Percentiles rank a stretch among this genome's conserved stretches.
Conservation (phyloP, 192 early-diverging fungal species). For the Chytriomyces sp. region DNA sequence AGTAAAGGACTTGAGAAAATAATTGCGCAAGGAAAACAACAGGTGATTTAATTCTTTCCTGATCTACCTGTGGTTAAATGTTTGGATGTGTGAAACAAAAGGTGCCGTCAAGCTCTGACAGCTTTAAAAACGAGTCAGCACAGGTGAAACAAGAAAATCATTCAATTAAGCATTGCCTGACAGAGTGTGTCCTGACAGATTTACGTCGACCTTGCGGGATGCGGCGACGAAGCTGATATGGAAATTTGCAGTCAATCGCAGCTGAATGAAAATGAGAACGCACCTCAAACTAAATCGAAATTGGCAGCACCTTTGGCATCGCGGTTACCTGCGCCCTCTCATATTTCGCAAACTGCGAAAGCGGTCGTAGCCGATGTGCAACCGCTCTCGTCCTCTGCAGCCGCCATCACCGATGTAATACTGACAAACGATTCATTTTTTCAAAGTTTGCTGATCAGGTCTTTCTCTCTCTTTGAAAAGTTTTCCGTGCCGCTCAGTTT, state of each 20-base stretch:
- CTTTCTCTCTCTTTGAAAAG: background rate
- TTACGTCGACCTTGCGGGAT: too few species aligned
- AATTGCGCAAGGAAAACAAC: background rate
- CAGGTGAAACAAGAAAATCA: too few species aligned
- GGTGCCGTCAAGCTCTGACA: too few species aligned
- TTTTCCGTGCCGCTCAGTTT: conserved; percentile 10
- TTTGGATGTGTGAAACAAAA: too few species aligned
- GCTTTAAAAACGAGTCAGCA: too few species aligned
- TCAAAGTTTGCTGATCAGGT: background rate
- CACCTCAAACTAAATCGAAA: too few species aligned
- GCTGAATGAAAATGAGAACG: background rate
- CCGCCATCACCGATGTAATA: conserved; percentile 27
- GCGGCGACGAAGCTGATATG: conserved; percentile 1
- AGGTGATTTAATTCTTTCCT: background rate
- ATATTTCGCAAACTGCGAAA: background rate
- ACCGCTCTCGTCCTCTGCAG: background rate
- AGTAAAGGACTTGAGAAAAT: background rate
- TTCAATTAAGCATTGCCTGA: too few species aligned
- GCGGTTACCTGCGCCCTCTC: too few species aligned
- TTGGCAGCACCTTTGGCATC: too few species aligned
- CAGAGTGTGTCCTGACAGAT: too few species aligned
- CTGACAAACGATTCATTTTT: background rate
- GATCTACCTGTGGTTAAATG: too few species aligned
- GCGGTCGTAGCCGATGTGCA: background rate
- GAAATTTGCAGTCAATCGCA: conserved; percentile 2